These are phyloP conservation scores for Trypanosoma platydactyli DNA, from an alignment of 208 protist species.

Conservation along the genomic window DNA sequence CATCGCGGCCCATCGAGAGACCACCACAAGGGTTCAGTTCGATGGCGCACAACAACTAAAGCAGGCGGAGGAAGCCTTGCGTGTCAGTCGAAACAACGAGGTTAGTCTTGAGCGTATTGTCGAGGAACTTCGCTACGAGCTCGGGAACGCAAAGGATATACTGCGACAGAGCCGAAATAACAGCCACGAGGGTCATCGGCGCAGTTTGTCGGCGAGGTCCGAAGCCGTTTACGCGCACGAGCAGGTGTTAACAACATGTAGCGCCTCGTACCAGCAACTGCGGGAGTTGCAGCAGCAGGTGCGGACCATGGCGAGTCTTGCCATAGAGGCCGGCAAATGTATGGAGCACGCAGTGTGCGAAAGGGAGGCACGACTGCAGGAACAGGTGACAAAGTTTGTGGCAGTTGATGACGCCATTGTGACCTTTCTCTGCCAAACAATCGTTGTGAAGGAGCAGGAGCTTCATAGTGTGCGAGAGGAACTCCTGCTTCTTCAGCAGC, in stretches of 20 bases:
- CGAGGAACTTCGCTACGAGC: constrained; percentile 25
- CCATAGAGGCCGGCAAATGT: background rate
- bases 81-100: constrained; percentile 14
- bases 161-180: constrained; percentile 18
- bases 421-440: constrained; percentile 17
- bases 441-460: constrained; percentile 10
- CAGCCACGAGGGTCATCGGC: constrained; percentile 15
- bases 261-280: constrained; percentile 19
- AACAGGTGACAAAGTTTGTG: constrained; percentile 12
- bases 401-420: constrained; percentile 16
- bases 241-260: constrained; percentile 16
- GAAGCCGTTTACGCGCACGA: constrained; percentile 25
- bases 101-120: constrained; percentile 18
- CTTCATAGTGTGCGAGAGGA: constrained; percentile 4
- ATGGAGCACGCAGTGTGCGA: constrained; percentile 4
- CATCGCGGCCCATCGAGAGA: constrained; percentile 10
- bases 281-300: constrained; percentile 26
- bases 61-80: constrained; percentile 15
- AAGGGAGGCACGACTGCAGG: constrained; percentile 9
- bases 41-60: constrained; percentile 2
- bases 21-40: background rate
- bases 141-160: constrained; percentile 8
- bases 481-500: background rate
- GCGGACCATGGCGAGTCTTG: constrained; percentile 4
- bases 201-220: constrained; percentile 1